Conservation (phyloP, 139 green algal species). For the Picochlorum costavermella region DNA sequence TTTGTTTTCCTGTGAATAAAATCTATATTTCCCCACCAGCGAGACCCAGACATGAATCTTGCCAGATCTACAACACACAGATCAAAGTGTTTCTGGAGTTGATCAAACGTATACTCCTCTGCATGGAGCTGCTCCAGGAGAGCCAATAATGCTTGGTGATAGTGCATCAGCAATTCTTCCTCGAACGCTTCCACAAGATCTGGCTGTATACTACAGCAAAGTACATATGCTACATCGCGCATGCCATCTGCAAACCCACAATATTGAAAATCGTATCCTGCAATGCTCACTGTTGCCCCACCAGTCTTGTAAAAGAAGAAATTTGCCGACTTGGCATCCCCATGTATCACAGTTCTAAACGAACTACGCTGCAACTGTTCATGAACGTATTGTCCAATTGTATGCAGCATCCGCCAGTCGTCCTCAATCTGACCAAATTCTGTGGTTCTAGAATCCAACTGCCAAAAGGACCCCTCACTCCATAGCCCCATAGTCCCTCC, state of each 20-base stretch:
- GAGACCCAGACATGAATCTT: conserved; percentile 11
- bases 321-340: conserved; percentile 5
- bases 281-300: background rate
- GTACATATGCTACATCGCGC: conserved; percentile 8
- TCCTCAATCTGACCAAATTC: conserved; percentile 3
- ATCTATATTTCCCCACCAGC: conserved; percentile 8
- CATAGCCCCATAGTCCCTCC: background rate
- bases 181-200: background rate
- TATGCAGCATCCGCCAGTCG: conserved; percentile 3
- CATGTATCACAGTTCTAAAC: conserved; percentile 8
- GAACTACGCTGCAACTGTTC: background rate
- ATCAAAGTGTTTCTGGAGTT: conserved; percentile 1
- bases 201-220: background rate
- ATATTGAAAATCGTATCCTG: conserved; percentile 15
- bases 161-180: background rate
- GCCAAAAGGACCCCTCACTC: conserved; percentile 5
- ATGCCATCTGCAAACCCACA: conserved; percentile 7
- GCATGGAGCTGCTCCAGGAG: background rate
- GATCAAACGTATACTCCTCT: conserved; percentile 1
- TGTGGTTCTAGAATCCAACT: conserved; percentile 1
- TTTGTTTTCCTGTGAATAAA: background rate
- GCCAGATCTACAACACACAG: background rate
- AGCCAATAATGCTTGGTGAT: conserved; percentile 1
- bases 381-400: background rate
- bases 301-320: background rate